Percentiles rank a stretch among this genome's conserved stretches.
Evolutionary conservation across 352 stramenopile genomes (phyloP).

Genomic region (Phytophthora megakarya): DNA sequence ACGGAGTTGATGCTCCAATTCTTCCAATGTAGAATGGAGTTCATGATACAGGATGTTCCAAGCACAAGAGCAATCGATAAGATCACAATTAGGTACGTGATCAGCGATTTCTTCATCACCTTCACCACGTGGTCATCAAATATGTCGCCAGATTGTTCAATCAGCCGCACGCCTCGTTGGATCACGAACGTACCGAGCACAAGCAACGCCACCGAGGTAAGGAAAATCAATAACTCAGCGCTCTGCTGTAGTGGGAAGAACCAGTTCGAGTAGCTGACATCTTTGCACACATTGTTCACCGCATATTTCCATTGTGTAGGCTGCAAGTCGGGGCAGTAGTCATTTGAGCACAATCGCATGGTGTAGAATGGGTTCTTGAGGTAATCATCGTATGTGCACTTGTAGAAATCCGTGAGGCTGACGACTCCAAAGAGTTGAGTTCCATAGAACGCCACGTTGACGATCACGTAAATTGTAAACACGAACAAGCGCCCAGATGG

Average conservation of each 20-base stretch:
- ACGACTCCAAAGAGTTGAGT: conserved; percentile 74
- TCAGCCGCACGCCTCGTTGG: conserved; percentile 65
- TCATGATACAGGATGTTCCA: conserved; percentile 62
- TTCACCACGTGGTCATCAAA: conserved; percentile 75
- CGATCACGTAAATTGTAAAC: conserved; percentile 61
- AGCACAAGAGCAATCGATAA: conserved; percentile 73
- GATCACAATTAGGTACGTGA: conserved; percentile 80
- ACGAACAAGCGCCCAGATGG: conserved; percentile 57
- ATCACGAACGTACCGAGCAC: conserved; percentile 74
- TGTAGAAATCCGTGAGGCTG: conserved; percentile 78
- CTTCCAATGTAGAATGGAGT: conserved; percentile 66
- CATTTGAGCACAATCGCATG: conserved; percentile 63
- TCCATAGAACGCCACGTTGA: conserved; percentile 72
- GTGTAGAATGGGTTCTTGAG: conserved; percentile 83
- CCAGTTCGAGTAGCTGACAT: conserved; percentile 66
- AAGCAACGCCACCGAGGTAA: conserved; percentile 61
- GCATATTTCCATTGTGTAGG: conserved; percentile 83
- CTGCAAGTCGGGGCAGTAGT: conserved; percentile 84
- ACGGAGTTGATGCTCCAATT: conserved; percentile 71
- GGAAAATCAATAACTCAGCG: conserved; percentile 64
- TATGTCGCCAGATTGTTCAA: conserved; percentile 75
- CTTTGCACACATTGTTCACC: conserved; percentile 63
- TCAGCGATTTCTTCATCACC: conserved; percentile 81
- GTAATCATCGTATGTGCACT: conserved; percentile 89
- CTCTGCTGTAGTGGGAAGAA: conserved; percentile 62